These are phyloP conservation scores for Lagenidium giganteum DNA, from an alignment of 352 stramenopile species.

Conservation along the genomic window DNA sequence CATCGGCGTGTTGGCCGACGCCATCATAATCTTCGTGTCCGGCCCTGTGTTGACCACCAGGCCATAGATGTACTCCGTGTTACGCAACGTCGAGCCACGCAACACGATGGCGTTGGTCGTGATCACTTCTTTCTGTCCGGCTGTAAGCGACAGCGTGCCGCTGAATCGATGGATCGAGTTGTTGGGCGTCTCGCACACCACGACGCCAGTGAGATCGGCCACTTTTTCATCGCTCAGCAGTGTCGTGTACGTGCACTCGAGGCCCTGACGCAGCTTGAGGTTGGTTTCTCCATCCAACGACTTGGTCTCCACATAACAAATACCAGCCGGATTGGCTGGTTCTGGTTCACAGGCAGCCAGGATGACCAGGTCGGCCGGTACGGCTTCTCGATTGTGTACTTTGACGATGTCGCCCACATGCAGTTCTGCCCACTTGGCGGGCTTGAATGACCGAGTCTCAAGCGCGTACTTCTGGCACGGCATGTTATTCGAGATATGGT, in stretches of 20 bases:
- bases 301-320: slow-evolving; percentile 91
- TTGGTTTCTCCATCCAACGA: slow-evolving; percentile 92
- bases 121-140: slow-evolving; percentile 65
- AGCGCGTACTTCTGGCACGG: slow-evolving; percentile 40
- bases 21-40: slow-evolving; percentile 91
- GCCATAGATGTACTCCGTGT: slow-evolving; percentile 90
- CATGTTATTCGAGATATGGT: slow-evolving; percentile 82
- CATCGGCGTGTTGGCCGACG: slow-evolving; percentile 67
- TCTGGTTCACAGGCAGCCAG: slow-evolving; percentile 77
- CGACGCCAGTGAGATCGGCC: slow-evolving; percentile 40
- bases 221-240: slow-evolving; percentile 49
- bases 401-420: slow-evolving; percentile 89
- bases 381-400: slow-evolving; percentile 80
- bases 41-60: slow-evolving; percentile 90
- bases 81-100: slow-evolving; percentile 84
- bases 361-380: slow-evolving; percentile 88
- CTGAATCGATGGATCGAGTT: slow-evolving; percentile 90
- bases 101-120: slow-evolving; percentile 82
- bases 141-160: slow-evolving; percentile 69
- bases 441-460: slow-evolving; percentile 38
- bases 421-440: slow-evolving; percentile 68
- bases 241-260: slow-evolving; percentile 71
- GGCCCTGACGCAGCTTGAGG: slow-evolving; percentile 84
- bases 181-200: slow-evolving; percentile 84
- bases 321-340: slow-evolving; percentile 52